Evolutionary conservation across 2,329 filamentous ascomycete species (phyloP), one percentile per base, ranked within the genome.

Genomic region (Mycosphaerelloides madeirae): DNA sequence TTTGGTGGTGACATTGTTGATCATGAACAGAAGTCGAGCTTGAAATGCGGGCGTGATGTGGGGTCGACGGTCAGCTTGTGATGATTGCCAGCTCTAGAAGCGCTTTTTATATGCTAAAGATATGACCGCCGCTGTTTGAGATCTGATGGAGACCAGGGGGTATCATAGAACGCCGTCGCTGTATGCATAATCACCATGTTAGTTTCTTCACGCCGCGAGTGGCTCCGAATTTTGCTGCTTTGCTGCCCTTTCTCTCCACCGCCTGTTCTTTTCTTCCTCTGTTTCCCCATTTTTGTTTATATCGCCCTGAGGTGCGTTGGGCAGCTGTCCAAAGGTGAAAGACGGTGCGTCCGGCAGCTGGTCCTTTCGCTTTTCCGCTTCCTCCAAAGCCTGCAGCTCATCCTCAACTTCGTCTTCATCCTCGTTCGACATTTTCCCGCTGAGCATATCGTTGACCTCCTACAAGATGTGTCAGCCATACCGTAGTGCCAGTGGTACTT

Each of bases 391-490:
- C 43, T 86, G 87, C 41, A 98, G 74, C 70, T 98, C 93, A 61
- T 96, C 90, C 65, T 98, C 93, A 28, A 98, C 93, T 61, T 96
- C 93, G 62, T 97, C 91, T 67, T 98, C 93, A 67, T 98, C 93
- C 60, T 94, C 85, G 61, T 89, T 93, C 12, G 89, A 87, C 72
- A 98, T 90, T 57, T 84, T 81, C 11, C 86, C 86, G 28, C 84
- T 86, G 2, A 98, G 79, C 78, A 96, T 86, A 38, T 95, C 87
- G 68, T 84, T 93, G 57, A 98, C 79, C 73, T 98, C 91, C 86
- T 95, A 60, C 53, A 55, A 2, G 22, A 19, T 6, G 1, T 20
- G 12, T 41, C 25, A 36, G 37, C 7, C 22, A 29, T 39, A 18
- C 16, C 6, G 3, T 11, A 22, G 20, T 29, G 9, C 22, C 9